Evolutionary conservation across 179 eudicot genomes (phyloP), one percentile per base, ranked within the genome.

Genomic region (Silene coronaria): DNA sequence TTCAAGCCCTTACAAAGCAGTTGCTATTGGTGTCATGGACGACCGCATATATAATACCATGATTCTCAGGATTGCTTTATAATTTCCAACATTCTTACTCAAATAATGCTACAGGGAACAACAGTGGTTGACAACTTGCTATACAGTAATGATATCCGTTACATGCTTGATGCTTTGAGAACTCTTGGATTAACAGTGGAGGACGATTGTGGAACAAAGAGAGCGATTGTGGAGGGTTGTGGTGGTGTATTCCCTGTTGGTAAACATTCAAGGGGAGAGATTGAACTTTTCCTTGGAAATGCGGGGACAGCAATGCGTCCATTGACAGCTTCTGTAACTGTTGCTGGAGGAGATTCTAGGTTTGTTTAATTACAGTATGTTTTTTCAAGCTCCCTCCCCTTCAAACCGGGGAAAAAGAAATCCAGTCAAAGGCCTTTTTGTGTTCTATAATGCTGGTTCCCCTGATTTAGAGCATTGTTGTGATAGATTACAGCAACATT

Each of bases 301-400:
- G 99, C 99, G 7, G 99, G 99, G 80, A 95, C 99, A 55, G 99
- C 99, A n/a, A 95, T 95, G 99, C 91, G 99, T 13, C 99, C 99
- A 28, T 82, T 95, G 82, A 91, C 99, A 53, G 99, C 99, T 79
- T 97, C 99, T 13, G 97, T 95, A 70, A 86, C 92, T 79, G 99
- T 87, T 81, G 99, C 97, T 60, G 99, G 97, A 55, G 99, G 99
- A 59, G 89, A 90, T 79, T 83, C 97, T 45, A 95, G 95, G 99
- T 95, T 46, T 77, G 84, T 78, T 57, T 70, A 57, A 34, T 77
- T 42, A 67, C 8, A 34, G 38, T 34, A 34, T 34, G 38, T n/a
- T 21, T 28, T 57, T 68, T 5, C 45, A 34, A 34, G 38, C 38
- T 34, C 38, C 34, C 34, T 30, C 34, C 34, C 34, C 34, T 30